A percentile compares a stretch with the other conserved stretches of the same genome.
Conservation (phyloP, 2,329 filamentous ascomycete genomes). For the Trichophyton mentagrophytes region DNA sequence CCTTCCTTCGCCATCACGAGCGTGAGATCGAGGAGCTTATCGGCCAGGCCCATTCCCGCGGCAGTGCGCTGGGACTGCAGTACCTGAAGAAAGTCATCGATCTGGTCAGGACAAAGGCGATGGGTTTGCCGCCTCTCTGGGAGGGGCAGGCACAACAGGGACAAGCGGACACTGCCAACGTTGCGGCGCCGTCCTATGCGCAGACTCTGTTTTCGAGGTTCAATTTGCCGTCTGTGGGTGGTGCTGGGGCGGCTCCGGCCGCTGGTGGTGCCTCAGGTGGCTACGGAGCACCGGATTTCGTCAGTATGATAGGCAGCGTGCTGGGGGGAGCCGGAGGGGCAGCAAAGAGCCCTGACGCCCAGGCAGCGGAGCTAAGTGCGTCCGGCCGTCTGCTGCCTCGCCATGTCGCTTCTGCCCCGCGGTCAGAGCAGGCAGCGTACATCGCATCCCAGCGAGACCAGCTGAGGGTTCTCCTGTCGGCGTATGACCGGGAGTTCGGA, state of each 20-base stretch:
- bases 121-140: conserved; percentile 58
- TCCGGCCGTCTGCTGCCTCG: conserved; percentile 58
- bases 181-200: conserved; percentile 47
- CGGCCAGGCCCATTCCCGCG: conserved; percentile 62
- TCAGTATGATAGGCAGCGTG: conserved; percentile 61
- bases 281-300: conserved; percentile 48
- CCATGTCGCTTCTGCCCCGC: conserved; percentile 46
- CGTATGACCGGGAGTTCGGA: conserved; percentile 66
- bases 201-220: conserved; percentile 76
- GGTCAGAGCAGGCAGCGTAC: conserved; percentile 57
- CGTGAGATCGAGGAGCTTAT: conserved; percentile 82
- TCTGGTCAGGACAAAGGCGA: conserved; percentile 57
- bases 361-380: conserved; percentile 41
- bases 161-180: conserved; percentile 25
- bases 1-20: conserved; percentile 80
- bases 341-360: conserved; percentile 26
- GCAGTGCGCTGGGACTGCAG: conserved; percentile 61
- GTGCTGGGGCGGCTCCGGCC: conserved; percentile 22
- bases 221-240: conserved; percentile 56
- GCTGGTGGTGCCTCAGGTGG: conserved; percentile 25
- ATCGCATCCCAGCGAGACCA: conserved; percentile 68
- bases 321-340: conserved; percentile 48
- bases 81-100: conserved; percentile 63
- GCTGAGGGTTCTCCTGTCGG: conserved; percentile 59
- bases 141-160: conserved; percentile 35